These are phyloP conservation scores for Mycena vitilis DNA, from an alignment of 768 basidiomycete species.

Conservation along the genomic window DNA sequence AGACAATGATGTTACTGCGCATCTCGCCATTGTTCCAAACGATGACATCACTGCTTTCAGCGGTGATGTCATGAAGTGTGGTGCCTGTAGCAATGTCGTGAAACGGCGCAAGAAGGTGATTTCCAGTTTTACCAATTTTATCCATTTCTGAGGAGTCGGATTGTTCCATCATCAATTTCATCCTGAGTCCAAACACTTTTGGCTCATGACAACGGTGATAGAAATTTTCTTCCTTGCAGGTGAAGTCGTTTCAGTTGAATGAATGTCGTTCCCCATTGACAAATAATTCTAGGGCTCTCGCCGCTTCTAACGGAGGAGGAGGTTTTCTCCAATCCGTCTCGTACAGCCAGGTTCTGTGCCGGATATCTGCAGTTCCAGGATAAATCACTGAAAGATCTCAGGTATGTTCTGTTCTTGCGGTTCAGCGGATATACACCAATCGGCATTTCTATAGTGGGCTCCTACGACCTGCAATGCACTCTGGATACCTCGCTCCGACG, in stretches of 20 bases:
- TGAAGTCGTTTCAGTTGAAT: background rate
- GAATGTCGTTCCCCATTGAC: background rate
- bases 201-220: too few species aligned
- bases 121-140: too few species aligned
- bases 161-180: too few species aligned
- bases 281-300: background rate
- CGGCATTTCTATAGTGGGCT: background rate
- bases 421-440: background rate
- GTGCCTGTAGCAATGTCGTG: too few species aligned
- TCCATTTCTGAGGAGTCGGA: too few species aligned
- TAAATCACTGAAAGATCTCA: background rate
- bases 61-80: too few species aligned
- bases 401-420: too few species aligned
- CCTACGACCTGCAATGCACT: background rate
- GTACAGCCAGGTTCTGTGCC: background rate
- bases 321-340: background rate
- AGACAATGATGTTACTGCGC: too few species aligned
- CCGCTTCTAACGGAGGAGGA: background rate
- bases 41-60: too few species aligned
- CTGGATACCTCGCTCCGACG: background rate
- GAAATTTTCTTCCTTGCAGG: constrained; percentile 1
- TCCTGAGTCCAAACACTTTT: too few species aligned
- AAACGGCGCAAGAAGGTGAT: too few species aligned
- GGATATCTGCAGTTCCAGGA: background rate
- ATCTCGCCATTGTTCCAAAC: too few species aligned